A percentile compares a stretch with the other conserved stretches of the same genome.
Evolutionary conservation across 441 rosid genomes (phyloP).

Genomic region (Theobroma grandiflorum): DNA sequence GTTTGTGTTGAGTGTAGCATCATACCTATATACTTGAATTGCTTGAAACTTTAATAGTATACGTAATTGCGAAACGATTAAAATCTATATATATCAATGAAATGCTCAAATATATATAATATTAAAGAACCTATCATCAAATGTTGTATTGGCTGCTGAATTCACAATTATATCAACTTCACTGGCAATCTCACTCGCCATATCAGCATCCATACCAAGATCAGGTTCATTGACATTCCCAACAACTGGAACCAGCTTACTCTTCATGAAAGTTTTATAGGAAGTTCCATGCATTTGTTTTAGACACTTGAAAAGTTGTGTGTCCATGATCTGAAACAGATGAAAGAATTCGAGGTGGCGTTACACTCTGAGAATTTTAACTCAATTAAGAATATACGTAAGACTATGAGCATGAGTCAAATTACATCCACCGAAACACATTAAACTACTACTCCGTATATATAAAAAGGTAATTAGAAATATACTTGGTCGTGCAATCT

Average conservation of each 20-base stretch:
- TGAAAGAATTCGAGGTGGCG: neutral
- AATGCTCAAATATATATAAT: no score
- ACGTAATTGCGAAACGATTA: neutral
- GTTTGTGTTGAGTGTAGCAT: constrained; percentile 73
- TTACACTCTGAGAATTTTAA: no score
- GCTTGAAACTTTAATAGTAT: no score
- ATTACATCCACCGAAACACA: no score
- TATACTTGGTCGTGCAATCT: constrained; percentile 75
- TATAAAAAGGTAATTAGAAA: neutral
- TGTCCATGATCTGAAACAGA: constrained; percentile 60
- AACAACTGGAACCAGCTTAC: constrained; percentile 77
- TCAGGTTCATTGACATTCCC: constrained; percentile 69
- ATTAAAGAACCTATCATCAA: constrained; percentile 72
- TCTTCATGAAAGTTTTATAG: constrained; percentile 69
- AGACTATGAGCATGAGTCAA: no score
- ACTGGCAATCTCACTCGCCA: constrained; percentile 54
- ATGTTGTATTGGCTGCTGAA: constrained; percentile 86
- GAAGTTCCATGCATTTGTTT: constrained; percentile 71
- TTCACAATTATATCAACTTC: constrained; percentile 78
- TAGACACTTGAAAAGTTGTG: constrained; percentile 76
- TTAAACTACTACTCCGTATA: neutral
- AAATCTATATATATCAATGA: neutral
- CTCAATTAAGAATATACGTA: no score
- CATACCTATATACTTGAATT: constrained; percentile 57
- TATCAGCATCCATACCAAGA: constrained; percentile 68